These are phyloP conservation scores for Fusarium secorum DNA, from an alignment of 2,329 filamentous ascomycete genomes.

Conservation along the genomic window DNA sequence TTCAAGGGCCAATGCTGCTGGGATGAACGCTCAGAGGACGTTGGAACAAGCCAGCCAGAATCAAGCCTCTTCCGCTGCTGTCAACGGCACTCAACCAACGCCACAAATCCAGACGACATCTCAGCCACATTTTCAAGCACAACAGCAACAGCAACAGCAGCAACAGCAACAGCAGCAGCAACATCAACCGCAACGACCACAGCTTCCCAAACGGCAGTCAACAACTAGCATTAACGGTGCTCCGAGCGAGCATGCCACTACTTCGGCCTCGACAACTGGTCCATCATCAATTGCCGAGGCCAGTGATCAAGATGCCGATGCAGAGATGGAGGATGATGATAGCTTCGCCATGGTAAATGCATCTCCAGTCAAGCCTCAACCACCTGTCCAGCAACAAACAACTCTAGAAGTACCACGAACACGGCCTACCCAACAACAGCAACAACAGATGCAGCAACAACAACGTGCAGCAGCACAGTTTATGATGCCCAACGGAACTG, in stretches of 20 bases:
- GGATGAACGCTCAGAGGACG: constrained; percentile 60
- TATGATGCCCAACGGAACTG: constrained; percentile 53
- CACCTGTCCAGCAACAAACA: constrained; percentile 51
- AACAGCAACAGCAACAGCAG: constrained; percentile 36
- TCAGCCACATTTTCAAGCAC: constrained; percentile 29
- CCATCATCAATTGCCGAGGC: constrained; percentile 56
- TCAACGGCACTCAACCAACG: constrained; percentile 30
- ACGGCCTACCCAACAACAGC: constrained; percentile 43
- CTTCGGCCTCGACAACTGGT: constrained; percentile 46
- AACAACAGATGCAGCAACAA: constrained; percentile 17
- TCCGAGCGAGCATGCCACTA: constrained; percentile 46
- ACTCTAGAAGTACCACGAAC: constrained; percentile 56
- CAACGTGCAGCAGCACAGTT: constrained; percentile 46
- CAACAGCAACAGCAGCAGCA: constrained; percentile 5
- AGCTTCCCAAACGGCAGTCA: constrained; percentile 43
- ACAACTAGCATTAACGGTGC: constrained; percentile 48
- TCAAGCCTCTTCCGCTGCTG: constrained; percentile 31
- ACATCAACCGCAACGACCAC: constrained; percentile 22
- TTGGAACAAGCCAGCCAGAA: constrained; percentile 50
- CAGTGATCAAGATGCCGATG: constrained; percentile 55
- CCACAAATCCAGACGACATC: constrained; percentile 33
- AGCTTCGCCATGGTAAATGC: constrained; percentile 60
- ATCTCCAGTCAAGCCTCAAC: constrained; percentile 49
- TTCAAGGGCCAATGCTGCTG: constrained; percentile 52
- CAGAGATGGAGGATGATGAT: constrained; percentile 67